Evolutionary conservation across 805 yeast genomes (phyloP).

Genomic region (Candida gorgasii): DNA sequence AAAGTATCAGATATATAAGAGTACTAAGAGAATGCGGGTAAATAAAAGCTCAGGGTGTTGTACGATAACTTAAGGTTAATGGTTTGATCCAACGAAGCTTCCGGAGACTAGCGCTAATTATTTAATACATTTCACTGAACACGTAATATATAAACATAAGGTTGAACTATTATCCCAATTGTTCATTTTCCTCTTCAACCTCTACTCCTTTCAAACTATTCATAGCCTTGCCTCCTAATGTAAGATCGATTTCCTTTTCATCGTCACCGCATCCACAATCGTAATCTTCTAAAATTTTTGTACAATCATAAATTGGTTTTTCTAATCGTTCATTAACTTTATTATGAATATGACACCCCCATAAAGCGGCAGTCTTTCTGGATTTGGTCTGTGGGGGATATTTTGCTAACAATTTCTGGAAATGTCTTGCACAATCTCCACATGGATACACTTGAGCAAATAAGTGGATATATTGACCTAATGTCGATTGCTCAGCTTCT

Average conservation of each 20-base stretch:
- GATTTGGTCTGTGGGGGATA: conserved; percentile 84
- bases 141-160: no score
- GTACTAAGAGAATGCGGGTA: conserved; percentile 9
- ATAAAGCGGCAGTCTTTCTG: conserved; percentile 79
- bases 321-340: conserved; percentile 72
- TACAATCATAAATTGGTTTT: conserved; percentile 80
- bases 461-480: conserved; percentile 61
- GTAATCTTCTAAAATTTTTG: conserved; percentile 81
- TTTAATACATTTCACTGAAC: no score
- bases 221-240: conserved; percentile 33
- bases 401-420: conserved; percentile 62
- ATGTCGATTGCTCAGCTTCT: conserved; percentile 58
- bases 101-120: no score
- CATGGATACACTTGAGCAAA: conserved; percentile 96
- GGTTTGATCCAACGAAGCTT: no score
- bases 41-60: conserved; percentile 27
- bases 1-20: conserved; percentile 22
- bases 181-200: conserved; percentile 47
- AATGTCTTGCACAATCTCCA: conserved; percentile 95
- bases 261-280: conserved; percentile 94
- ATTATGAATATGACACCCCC: conserved; percentile 96
- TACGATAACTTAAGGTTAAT: conserved; percentile 23
- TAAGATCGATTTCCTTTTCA: conserved; percentile 51
- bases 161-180: conserved; percentile 45
- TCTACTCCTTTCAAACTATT: conserved; percentile 48